Evolutionary conservation across 768 basidiomycete genomes (phyloP).

Genomic region (Boletus patriciae): DNA sequence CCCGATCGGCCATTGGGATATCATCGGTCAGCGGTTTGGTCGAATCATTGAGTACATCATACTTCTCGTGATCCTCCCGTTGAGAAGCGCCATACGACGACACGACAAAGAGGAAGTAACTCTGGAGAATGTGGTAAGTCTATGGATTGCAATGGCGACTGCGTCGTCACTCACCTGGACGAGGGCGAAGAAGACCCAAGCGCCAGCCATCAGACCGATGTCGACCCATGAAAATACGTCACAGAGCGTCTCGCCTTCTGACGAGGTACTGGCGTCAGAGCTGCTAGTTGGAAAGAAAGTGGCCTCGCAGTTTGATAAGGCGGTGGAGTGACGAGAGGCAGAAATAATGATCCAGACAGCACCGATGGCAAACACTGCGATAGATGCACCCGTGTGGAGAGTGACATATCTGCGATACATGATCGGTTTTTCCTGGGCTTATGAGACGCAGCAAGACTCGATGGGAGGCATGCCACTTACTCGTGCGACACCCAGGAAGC

Average conservation of each 20-base stretch:
- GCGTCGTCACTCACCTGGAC: conserved; percentile 57
- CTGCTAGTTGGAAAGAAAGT: conserved; percentile 50
- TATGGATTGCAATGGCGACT: background rate
- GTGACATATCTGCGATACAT: conserved; percentile 69
- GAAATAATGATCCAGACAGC: conserved; percentile 83
- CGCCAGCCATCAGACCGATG: conserved; percentile 84
- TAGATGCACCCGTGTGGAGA: conserved; percentile 54
- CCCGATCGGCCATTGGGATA: conserved; percentile 63
- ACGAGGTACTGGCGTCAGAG: conserved; percentile 32
- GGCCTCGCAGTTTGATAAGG: conserved; percentile 62
- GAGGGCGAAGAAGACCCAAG: conserved; percentile 80
- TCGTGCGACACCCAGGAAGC: conserved; percentile 80
- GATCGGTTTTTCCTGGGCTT: conserved; percentile 59
- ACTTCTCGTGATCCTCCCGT: conserved; percentile 77
- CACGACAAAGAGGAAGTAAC: conserved; percentile 47
- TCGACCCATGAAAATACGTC: conserved; percentile 91
- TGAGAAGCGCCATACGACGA: conserved; percentile 72
- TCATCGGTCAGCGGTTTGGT: conserved; percentile 53
- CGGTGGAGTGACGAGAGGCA: conserved; percentile 70
- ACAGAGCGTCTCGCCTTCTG: conserved; percentile 74
- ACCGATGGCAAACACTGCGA: conserved; percentile 70
- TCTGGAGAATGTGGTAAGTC: conserved; percentile 37
- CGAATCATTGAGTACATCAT: conserved; percentile 68
- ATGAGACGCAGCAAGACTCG: conserved; percentile 3
- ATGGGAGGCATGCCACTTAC: conserved; percentile 38